A percentile compares a stretch with the other conserved stretches of the same genome.
Evolutionary conservation across 2,329 filamentous ascomycete genomes (phyloP).

Genomic region (Colletotrichum echinochloae): DNA sequence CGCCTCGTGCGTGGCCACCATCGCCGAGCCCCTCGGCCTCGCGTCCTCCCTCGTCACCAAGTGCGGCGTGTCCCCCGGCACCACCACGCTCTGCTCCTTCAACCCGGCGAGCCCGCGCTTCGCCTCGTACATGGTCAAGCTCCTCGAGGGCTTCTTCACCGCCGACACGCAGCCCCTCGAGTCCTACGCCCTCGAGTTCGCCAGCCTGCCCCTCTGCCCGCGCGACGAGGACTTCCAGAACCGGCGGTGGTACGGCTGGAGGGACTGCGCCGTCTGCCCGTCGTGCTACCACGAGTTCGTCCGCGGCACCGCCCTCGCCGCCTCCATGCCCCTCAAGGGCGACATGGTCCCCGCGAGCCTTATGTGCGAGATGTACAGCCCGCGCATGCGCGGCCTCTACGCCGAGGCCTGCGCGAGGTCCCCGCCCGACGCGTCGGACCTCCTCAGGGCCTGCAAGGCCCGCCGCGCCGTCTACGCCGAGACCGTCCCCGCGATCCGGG

Average conservation of each 20-base stretch:
- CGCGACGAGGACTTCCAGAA: slow-evolving; percentile 44
- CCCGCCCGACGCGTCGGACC: slow-evolving; percentile 41
- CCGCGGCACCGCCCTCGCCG: slow-evolving; percentile 45
- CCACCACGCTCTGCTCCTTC: slow-evolving; percentile 50
- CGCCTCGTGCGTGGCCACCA: slow-evolving; percentile 49
- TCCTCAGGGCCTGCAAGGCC: slow-evolving; percentile 46
- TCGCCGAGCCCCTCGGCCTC: slow-evolving; percentile 49
- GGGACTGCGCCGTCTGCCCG: slow-evolving; percentile 50
- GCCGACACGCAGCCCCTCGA: slow-evolving; percentile 45
- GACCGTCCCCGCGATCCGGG: slow-evolving; percentile 47
- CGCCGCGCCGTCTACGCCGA: slow-evolving; percentile 49
- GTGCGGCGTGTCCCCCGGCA: slow-evolving; percentile 34
- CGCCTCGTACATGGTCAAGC: slow-evolving; percentile 40
- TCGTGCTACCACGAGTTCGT: slow-evolving; percentile 53
- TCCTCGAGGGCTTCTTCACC: slow-evolving; percentile 48
- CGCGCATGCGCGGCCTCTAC: slow-evolving; percentile 52
- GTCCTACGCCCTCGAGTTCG: slow-evolving; percentile 47
- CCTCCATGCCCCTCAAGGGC: slow-evolving; percentile 47
- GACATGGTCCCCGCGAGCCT: slow-evolving; percentile 37
- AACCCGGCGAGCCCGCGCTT: slow-evolving; percentile 49
- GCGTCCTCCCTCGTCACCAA: slow-evolving; percentile 47
- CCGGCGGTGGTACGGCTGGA: slow-evolving; percentile 53
- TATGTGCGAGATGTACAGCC: slow-evolving; percentile 54
- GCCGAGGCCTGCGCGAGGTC: slow-evolving; percentile 45
- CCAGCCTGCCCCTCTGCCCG: slow-evolving; percentile 46